Conservation (phyloP, 176 grass and related monocot genomes). For the Phoenix dactylifera region DNA sequence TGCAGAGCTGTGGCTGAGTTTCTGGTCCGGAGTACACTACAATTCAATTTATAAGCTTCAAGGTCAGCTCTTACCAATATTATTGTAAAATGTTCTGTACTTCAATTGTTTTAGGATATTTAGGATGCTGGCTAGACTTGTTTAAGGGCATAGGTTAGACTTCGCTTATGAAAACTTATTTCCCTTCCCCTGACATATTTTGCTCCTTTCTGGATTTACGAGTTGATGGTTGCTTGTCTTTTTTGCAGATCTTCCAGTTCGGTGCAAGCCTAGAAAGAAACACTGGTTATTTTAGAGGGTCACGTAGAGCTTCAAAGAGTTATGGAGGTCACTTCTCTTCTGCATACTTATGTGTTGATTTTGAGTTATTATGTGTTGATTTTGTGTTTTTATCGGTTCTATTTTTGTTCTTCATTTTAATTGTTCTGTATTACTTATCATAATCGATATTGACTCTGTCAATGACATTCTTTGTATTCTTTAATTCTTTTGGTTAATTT, state of each 20-base stretch:
- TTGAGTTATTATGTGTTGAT: background rate
- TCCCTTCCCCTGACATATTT: background rate
- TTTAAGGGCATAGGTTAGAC: background rate
- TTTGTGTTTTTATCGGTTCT: too few relatives aligned
- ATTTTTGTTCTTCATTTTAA: too few relatives aligned
- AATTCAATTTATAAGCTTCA: conserved; percentile 86
- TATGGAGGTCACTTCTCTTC: background rate
- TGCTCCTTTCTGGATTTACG: background rate
- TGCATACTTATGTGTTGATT: background rate
- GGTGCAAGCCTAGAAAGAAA: conserved; percentile 89
- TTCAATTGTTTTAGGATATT: background rate
- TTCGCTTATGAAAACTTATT: too few relatives aligned
- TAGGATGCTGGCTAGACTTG: background rate
- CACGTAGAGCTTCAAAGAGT: background rate
- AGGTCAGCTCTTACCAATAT: conserved; percentile 35
- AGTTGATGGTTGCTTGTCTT: background rate
- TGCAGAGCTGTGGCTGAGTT: conserved; percentile 94
- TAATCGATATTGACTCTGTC: too few relatives aligned
- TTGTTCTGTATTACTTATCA: too few relatives aligned
- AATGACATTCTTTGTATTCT: too few relatives aligned
- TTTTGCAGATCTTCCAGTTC: conserved; percentile 50
- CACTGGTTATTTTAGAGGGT: conserved; percentile 67
- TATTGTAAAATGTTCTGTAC: background rate
- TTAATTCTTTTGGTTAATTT: too few relatives aligned
- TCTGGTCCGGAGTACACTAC: conserved; percentile 98